Evolutionary conservation across 2,329 filamentous ascomycete species (phyloP).

Genomic region (Xylariales sp.): DNA sequence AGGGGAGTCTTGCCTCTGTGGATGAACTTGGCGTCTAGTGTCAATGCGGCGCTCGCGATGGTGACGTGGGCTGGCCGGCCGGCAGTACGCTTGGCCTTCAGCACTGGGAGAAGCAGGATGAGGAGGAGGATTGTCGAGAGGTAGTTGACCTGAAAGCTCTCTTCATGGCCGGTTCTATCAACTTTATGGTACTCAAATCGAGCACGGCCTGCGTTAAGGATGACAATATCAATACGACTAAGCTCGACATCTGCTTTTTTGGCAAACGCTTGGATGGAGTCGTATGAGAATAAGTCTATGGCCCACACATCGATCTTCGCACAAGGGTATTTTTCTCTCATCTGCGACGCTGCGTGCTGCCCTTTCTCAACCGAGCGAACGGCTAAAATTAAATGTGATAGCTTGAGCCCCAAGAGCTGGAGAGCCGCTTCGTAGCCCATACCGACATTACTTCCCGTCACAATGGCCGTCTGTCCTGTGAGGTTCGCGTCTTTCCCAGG

Average conservation of each 20-base stretch:
- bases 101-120: slow-evolving; percentile 33
- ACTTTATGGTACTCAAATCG: slow-evolving; percentile 11
- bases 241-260: slow-evolving; percentile 47
- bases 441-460: slow-evolving; percentile 63
- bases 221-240: slow-evolving; percentile 35
- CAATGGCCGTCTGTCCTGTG: slow-evolving; percentile 55
- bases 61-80: slow-evolving; percentile 31
- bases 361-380: slow-evolving; percentile 59
- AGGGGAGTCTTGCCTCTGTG: slow-evolving; percentile 16
- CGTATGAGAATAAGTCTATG: slow-evolving; percentile 61
- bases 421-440: slow-evolving; percentile 59
- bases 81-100: slow-evolving; percentile 24
- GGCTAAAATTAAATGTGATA: slow-evolving; percentile 59
- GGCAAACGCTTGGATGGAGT: slow-evolving; percentile 58
- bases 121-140: slow-evolving; percentile 33
- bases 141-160: slow-evolving; percentile 38
- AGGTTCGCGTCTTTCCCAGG: slow-evolving; percentile 45
- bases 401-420: slow-evolving; percentile 54
- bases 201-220: slow-evolving; percentile 37
- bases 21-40: slow-evolving; percentile 21
- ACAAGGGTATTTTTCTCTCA: slow-evolving; percentile 47
- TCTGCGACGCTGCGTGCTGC: slow-evolving; percentile 52
- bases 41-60: slow-evolving; percentile 29
- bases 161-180: slow-evolving; percentile 36
- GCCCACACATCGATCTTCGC: slow-evolving; percentile 60